phyloP scores from a whole-genome alignment of 768 basidiomycete species.

The Lactarius sp. region DNA sequence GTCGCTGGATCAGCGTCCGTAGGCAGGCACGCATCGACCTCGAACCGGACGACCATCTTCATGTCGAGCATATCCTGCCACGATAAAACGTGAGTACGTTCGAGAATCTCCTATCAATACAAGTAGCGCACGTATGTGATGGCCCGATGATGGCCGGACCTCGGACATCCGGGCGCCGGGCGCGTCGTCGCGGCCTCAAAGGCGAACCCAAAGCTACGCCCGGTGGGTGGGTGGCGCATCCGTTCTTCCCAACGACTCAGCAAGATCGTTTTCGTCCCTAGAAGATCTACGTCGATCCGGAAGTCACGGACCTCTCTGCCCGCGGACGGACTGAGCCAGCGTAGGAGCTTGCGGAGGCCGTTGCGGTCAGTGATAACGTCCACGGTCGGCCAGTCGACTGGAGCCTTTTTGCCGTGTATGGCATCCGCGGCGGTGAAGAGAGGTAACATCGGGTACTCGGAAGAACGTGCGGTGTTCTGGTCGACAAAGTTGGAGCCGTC shows the following conservation, averaged over 20 bases:
- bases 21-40: conserved; percentile 41
- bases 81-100: background rate
- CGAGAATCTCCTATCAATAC: background rate
- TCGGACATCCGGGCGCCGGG: conserved; percentile 44
- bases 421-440: conserved; percentile 56
- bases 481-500: conserved; percentile 46
- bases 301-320: conserved; percentile 45
- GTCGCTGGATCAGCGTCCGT: background rate
- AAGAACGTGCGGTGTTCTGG: conserved; percentile 50
- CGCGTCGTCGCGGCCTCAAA: conserved; percentile 56
- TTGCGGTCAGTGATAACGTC: conserved; percentile 62
- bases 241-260: conserved; percentile 55
- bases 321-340: conserved; percentile 40
- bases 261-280: conserved; percentile 52
- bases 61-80: conserved; percentile 52
- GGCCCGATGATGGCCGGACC: conserved; percentile 57
- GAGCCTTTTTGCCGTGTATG: conserved; percentile 24
- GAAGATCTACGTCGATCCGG: conserved; percentile 64
- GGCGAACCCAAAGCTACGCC: conserved; percentile 50
- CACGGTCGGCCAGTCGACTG: conserved; percentile 37
- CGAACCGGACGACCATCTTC: conserved; percentile 54
- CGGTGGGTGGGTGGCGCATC: conserved; percentile 25
- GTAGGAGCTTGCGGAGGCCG: conserved; percentile 54
- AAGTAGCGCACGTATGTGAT: conserved; percentile 52
- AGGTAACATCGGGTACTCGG: conserved; percentile 43